Evolutionary conservation across 2,329 filamentous ascomycete species (phyloP), one percentile per base, ranked within the genome.

Genomic region (Colletotrichum gloeosporioides): DNA sequence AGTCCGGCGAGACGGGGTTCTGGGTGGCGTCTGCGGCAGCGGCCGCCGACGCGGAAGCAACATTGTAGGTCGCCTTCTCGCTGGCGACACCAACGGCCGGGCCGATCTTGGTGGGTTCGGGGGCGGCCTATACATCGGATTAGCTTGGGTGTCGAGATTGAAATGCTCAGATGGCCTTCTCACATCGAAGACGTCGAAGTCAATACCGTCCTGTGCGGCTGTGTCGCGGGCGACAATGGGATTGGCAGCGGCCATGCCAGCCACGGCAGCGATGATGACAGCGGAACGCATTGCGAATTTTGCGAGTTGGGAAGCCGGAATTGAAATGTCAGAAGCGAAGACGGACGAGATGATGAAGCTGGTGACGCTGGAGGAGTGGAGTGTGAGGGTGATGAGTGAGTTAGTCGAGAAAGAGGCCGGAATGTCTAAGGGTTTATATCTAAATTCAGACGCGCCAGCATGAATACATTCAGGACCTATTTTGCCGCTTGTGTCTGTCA

Each of bases 1-100:
- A 15, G 9, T 57, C 68, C 1, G 69, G 6, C 13, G 63, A 8
- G 18, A 73, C 32, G 22, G 69, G 73, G 12, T 73, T 73, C 3
- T 9, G 25, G 1, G 63, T 6, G 3, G 73, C 73, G 27, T 68
- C 73, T 25, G 67, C 18, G 4, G 63, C 57, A 4, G 73, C 73
- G 4, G 22, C 63, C 3, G 55, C 63, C 25, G 62, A n/a, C 8
- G 27, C 53, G 31, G 63, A 5, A 8, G 62, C 63, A 13, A n/a
- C 12, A 44, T 73, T 39, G 16, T 76, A 76, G 3, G 73, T 76
- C 15, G 73, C 63, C 27, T 25, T 34, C 16, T 76, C 73, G 27
- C 27, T 25, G n/a, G 2, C 63, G 5, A 27, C 69, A 18, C 63
- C 73, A 10, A 76, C 62, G n/a, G 62, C 69, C 6, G 73, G 73